Base-by-base conservation (phyloP, 148 eudicot genomes). In the Chenopodium berlandieri region DNA sequence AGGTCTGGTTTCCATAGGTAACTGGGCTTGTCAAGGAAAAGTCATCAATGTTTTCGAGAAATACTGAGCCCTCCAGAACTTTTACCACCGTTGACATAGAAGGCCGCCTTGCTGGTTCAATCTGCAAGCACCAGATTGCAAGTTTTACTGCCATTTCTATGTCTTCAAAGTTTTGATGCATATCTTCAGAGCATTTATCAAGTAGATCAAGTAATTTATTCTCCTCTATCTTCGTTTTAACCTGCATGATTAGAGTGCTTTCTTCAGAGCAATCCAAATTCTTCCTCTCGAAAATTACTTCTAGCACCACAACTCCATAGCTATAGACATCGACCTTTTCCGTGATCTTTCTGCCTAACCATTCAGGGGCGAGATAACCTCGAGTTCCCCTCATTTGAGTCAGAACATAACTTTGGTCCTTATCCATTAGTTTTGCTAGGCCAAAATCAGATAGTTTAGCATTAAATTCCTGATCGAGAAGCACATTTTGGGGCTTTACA, bases 361-460 rank as follows among this genome's bases (percentile, higher is more conserved):
- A 80, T 25, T 72, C 77, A 19, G 71, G 77, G 2, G 82, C 82
- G 23, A 80, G 77, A 9, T 72, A 80, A 4, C 82, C 82, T 40
- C 71, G 16, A 60, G 77, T 80, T 25, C 77, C 82, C 9, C 82
- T 62, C 77, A 60, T 60, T 16, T 80, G 77, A 27, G 77, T 80
- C 77, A 72, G 25, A 8, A 40, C 71, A 72, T 2, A 20, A 40
- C 71, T 80, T 72, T 72, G 60, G 17, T 80, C 77, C 20, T 64
- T 60, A 9, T 80, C 77, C 58, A 80, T 56, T 16, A 72, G 25
- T 27, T 72, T 80, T 9, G 82, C 76, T 0, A 80, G 78, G 12
- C 83, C 83, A 46, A 80, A 80, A 48, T 80, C 83, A 2, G 78
- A 80, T 30, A 74, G 30, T 46, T 48, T 80, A 12, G 78, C 83